Evolutionary conservation across 2,329 filamentous ascomycete genomes (phyloP), one percentile per base, ranked within the genome.

Genomic region (Fusarium sp.): DNA sequence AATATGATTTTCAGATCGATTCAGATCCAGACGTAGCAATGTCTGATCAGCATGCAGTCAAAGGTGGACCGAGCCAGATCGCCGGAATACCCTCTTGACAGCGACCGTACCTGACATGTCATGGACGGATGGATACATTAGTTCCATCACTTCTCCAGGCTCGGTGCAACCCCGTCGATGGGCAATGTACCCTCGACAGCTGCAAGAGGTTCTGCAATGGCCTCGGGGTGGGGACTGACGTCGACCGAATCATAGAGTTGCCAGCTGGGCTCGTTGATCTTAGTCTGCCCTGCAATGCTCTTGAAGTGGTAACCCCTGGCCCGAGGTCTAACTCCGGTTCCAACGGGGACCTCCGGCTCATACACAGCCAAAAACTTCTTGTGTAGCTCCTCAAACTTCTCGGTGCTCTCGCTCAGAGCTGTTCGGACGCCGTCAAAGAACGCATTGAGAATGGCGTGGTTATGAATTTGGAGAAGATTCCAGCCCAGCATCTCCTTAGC

Each of bases 401-500:
- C 80, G 0, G 82, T 75, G 24, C 91, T 87, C 5, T 83, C 73
- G 5, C 68, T 78, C 18, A 98, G 90, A 59, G 89, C 89, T 3
- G 80, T 77, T 22, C 95, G 89, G 9, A 97, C 84, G 0, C 85
- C 87, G 0, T 83, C 79, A 79, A 98, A 97, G 82, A 98, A 97
- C 1, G 82, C 75, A 47, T 88, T 86, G 56, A 97, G 80, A 10
- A 92, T 82, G 66, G 90, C 86, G 78, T 97, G 90, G 78, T 99
- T 99, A 82, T 99, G 96, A 6, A 97, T 87, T 79, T 98, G 95
- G 10, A 99, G 85, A 10, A 99, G 85, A 1, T 91, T 92, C 96
- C 96, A 99, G 25, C 92, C 95, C 7, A 98, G 89, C 96, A 99
- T 98, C 81, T 99, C 96, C 77, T 95, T 97, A 1, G 96, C 94